Evolutionary conservation across 768 basidiomycete species (phyloP).

Genomic region (Tricholoma bakamatsutake): DNA sequence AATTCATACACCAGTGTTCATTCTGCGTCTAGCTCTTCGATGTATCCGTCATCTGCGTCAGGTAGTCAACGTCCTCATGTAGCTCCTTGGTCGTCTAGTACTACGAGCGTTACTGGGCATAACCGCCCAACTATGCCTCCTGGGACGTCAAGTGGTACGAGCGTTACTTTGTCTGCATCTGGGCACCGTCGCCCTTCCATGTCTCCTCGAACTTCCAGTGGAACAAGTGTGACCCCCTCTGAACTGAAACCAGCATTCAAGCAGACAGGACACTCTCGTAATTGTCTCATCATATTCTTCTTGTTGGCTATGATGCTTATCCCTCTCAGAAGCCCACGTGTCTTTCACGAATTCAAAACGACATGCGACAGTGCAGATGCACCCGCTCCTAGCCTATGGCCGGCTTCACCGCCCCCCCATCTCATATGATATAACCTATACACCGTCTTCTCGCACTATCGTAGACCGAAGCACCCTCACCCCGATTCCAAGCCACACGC

Average conservation of each 20-base stretch:
- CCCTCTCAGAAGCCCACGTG: constrained; percentile 24
- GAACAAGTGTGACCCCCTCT: constrained; percentile 30
- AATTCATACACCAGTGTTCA: constrained; percentile 36
- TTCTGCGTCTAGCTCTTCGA: constrained; percentile 47
- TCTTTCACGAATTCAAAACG: constrained; percentile 30
- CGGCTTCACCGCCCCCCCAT: constrained; percentile 55
- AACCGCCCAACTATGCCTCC: constrained; percentile 27
- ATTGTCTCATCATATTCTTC: constrained; percentile 13
- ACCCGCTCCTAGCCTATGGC: constrained; percentile 55
- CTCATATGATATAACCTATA: constrained; percentile 50
- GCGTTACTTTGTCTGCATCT: constrained; percentile 27
- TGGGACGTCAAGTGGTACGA: constrained; percentile 33
- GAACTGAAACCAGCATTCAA: constrained; percentile 43
- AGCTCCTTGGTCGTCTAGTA: constrained; percentile 32
- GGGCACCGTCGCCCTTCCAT: constrained; percentile 19
- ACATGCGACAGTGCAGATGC: constrained; percentile 45
- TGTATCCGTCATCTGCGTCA: constrained; percentile 30
- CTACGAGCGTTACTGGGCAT: constrained; percentile 31
- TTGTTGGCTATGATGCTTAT: constrained; percentile 5
- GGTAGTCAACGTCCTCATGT: constrained; percentile 22
- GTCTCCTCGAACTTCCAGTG: constrained; percentile 34
- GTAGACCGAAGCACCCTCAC: constrained; percentile 49
- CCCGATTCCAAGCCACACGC: constrained; percentile 49
- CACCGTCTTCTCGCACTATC: constrained; percentile 53
- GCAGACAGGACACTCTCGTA: constrained; percentile 39